These are phyloP conservation scores for Neurospora sp. DNA, from an alignment of 2,329 filamentous ascomycete species.

Conservation along the genomic window DNA sequence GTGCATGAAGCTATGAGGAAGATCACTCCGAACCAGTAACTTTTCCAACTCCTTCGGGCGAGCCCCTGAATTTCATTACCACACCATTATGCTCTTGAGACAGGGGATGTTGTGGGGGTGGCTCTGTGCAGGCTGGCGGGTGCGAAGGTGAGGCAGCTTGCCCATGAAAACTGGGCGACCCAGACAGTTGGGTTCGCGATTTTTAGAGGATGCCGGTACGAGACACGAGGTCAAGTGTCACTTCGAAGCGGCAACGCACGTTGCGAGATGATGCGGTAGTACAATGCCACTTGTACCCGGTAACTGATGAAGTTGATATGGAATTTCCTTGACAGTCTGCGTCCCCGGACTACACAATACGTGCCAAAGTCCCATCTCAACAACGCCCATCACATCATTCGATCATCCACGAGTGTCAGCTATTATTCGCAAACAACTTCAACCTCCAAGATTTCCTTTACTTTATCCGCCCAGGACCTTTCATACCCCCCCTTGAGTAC, in stretches of 20 bases:
- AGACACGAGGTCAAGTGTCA: not conserved
- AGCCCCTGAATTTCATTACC: not conserved
- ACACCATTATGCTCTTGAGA: not conserved
- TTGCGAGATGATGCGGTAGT: not conserved
- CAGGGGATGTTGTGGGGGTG: not conserved
- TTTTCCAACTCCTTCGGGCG: not conserved
- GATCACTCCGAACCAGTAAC: not conserved
- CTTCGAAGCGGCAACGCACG: not conserved
- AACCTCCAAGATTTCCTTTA: not conserved
- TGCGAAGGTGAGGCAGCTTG: not conserved
- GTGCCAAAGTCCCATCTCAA: not conserved
- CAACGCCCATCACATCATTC: not conserved
- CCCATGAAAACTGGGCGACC: not conserved
- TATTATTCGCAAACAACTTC: not conserved
- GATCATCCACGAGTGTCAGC: not conserved
- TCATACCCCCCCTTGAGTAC: not conserved
- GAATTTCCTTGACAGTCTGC: not conserved
- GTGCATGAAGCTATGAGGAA: not conserved
- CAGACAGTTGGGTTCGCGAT: not conserved
- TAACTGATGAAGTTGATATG: not conserved
- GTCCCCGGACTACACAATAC: not conserved
- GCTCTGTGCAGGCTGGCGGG: not conserved
- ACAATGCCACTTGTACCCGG: not conserved
- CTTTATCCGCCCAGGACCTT: not conserved
- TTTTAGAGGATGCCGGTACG: not conserved